Percentiles rank a stretch among this genome's conserved stretches.
These are phyloP conservation scores for Wickerhamomyces queroliae DNA, from an alignment of 805 yeast species.

Conservation along the genomic window DNA sequence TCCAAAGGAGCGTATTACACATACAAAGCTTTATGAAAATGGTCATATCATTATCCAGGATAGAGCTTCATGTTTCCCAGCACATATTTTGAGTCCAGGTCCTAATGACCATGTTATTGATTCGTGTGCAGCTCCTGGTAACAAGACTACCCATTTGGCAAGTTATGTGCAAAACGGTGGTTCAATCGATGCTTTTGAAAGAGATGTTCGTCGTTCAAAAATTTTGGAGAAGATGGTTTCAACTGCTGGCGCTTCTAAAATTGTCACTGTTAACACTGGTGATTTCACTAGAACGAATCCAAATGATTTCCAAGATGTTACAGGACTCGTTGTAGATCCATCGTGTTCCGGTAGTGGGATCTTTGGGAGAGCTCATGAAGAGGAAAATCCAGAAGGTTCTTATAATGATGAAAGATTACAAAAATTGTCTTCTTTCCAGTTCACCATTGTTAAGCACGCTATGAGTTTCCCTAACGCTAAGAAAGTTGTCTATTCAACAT, in stretches of 20 bases:
- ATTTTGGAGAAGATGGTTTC: constrained; percentile 71
- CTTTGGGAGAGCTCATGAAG: constrained; percentile 56
- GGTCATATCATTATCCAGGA: constrained; percentile 92
- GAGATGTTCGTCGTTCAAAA: constrained; percentile 68
- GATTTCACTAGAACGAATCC: constrained; percentile 40
- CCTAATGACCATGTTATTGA: constrained; percentile 70
- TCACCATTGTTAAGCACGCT: constrained; percentile 84
- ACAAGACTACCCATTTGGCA: constrained; percentile 91
- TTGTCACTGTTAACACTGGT: constrained; percentile 45
- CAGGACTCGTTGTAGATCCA: constrained; percentile 89
- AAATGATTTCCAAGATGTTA: constrained; percentile 52
- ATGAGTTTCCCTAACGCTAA: constrained; percentile 70
- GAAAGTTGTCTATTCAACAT: constrained; percentile 87
- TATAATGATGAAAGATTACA: constrained; percentile 48
- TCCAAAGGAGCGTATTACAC: constrained; percentile 65
- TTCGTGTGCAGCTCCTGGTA: constrained; percentile 98
- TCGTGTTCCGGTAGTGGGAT: constrained; percentile 98
- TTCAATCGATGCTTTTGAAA: constrained; percentile 77
- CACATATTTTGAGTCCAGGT: constrained; percentile 63
- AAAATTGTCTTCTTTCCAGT: constrained; percentile 82
- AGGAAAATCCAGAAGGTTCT: constrained; percentile 40
- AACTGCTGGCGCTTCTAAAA: constrained; percentile 58
- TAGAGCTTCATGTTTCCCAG: constrained; percentile 96
- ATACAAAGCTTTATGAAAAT: constrained; percentile 58
- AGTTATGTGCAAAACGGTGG: constrained; percentile 42